These are phyloP conservation scores for Aspergillus chevalieri DNA, from an alignment of 2,329 filamentous ascomycete genomes.

Conservation along the genomic window DNA sequence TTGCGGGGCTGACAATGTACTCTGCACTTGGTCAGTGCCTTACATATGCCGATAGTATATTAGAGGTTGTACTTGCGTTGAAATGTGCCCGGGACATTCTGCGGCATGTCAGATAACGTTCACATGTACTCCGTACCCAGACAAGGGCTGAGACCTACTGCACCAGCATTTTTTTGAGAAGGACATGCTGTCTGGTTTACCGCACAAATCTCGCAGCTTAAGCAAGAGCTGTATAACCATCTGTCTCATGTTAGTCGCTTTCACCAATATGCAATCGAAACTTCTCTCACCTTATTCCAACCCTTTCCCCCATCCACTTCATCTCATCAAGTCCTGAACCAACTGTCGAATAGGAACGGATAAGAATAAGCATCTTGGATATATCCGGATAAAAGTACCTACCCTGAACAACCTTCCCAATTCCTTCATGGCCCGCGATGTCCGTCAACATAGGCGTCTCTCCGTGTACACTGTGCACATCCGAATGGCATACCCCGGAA, in stretches of 20 bases:
- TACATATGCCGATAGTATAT: background rate
- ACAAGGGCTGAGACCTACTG: conserved; percentile 16
- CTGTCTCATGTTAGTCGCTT: conserved; percentile 9
- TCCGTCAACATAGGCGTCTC: conserved; percentile 40
- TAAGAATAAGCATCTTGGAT: too few relatives aligned
- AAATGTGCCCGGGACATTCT: conserved; percentile 36
- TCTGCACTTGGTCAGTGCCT: conserved; percentile 12
- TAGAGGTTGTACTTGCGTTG: conserved; percentile 20
- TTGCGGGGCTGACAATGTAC: conserved; percentile 31
- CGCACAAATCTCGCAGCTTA: conserved; percentile 33
- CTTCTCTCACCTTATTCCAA: conserved; percentile 26
- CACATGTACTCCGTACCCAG: background rate
- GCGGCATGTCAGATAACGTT: conserved; percentile 1
- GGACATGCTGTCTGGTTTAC: conserved; percentile 35
- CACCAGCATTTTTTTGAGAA: conserved; percentile 33
- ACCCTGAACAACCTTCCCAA: conserved; percentile 38
- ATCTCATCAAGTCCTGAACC: conserved; percentile 13
- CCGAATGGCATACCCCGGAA: conserved; percentile 45
- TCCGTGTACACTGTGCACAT: conserved; percentile 41
- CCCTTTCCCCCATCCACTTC: conserved; percentile 25
- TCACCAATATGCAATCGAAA: background rate
- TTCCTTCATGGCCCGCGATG: conserved; percentile 44
- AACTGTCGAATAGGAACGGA: background rate
- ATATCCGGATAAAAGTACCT: background rate
- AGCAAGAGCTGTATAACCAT: conserved; percentile 35